Conservation (phyloP, 1,284 basidiomycete genomes). For the Psilocybe mexicana region DNA sequence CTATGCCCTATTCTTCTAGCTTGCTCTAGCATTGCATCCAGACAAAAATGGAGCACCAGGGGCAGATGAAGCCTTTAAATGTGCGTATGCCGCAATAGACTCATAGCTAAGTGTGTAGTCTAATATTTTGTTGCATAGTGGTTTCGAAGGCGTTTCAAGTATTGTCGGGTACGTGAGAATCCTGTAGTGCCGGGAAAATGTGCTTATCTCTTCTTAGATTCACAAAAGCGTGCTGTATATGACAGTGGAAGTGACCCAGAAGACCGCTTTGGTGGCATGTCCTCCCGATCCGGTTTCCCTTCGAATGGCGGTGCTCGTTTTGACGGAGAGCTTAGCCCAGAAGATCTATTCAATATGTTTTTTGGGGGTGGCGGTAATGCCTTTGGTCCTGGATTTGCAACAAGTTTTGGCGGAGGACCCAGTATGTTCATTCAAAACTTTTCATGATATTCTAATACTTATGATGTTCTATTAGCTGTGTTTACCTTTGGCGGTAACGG, state of each 20-base stretch:
- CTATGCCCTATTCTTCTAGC: slow-evolving; percentile 43
- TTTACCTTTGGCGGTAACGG: slow-evolving; percentile 82
- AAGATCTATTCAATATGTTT: slow-evolving; percentile 99
- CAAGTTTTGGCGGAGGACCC: slow-evolving; percentile 56
- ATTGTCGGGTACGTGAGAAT: slow-evolving; percentile 62
- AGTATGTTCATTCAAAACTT: slow-evolving; percentile 36
- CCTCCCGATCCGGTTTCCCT: slow-evolving; percentile 58
- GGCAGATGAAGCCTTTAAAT: slow-evolving; percentile 98
- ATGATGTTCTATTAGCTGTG: slow-evolving; percentile 37
- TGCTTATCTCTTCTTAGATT: slow-evolving; percentile 48
- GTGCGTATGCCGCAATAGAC: slow-evolving; percentile 39
- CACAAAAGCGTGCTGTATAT: slow-evolving; percentile 88
- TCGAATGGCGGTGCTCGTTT: slow-evolving; percentile 52
- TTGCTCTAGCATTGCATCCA: slow-evolving; percentile 92
- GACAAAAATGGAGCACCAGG: slow-evolving; percentile 98
- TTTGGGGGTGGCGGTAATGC: slow-evolving; percentile 76
- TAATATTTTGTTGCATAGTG: slow-evolving; percentile 52
- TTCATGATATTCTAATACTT: background rate
- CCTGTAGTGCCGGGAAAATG: background rate
- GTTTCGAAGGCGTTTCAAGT: slow-evolving; percentile 98
- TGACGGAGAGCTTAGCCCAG: slow-evolving; percentile 89
- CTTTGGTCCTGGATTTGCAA: slow-evolving; percentile 44
- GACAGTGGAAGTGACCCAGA: slow-evolving; percentile 91
- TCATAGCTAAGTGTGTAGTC: slow-evolving; percentile 31
- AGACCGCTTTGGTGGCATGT: slow-evolving; percentile 70